phyloP scores from a whole-genome alignment of 306 rosid species.

The Acacia crassicarpa region DNA sequence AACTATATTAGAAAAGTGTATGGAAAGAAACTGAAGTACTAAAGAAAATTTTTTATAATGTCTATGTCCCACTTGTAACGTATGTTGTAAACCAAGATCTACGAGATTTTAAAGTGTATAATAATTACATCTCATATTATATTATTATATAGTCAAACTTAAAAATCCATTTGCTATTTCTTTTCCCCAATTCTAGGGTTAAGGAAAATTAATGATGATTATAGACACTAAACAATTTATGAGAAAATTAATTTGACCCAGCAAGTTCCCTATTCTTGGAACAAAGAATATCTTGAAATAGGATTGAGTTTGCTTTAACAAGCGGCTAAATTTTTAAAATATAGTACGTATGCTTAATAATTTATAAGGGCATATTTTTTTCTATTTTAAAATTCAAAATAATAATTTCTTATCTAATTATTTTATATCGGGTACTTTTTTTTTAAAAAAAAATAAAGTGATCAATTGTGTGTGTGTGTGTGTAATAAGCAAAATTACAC shows the following conservation, averaged over 20 bases:
- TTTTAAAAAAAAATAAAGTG: no score
- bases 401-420: background rate
- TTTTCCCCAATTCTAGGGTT: slow-evolving; percentile 21
- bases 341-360: background rate
- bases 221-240: slow-evolving; percentile 7
- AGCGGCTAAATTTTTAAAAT: slow-evolving; percentile 33
- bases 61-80: slow-evolving; percentile 11
- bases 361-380: background rate
- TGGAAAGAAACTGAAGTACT: background rate
- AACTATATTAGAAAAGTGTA: background rate
- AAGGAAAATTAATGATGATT: background rate
- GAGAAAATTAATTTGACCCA: slow-evolving; percentile 25
- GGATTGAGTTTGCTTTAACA: slow-evolving; percentile 27
- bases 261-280: slow-evolving; percentile 19
- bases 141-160: background rate
- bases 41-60: background rate
- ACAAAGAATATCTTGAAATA: slow-evolving; percentile 35
- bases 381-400: background rate
- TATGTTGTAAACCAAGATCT: slow-evolving; percentile 26
- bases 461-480: no score
- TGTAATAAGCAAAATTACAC: no score
- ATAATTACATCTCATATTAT: slow-evolving; percentile 2
- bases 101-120: background rate
- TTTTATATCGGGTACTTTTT: no score
- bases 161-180: background rate